Base-by-base conservation (phyloP, 257 asterid species). In the Solanum okadae region DNA sequence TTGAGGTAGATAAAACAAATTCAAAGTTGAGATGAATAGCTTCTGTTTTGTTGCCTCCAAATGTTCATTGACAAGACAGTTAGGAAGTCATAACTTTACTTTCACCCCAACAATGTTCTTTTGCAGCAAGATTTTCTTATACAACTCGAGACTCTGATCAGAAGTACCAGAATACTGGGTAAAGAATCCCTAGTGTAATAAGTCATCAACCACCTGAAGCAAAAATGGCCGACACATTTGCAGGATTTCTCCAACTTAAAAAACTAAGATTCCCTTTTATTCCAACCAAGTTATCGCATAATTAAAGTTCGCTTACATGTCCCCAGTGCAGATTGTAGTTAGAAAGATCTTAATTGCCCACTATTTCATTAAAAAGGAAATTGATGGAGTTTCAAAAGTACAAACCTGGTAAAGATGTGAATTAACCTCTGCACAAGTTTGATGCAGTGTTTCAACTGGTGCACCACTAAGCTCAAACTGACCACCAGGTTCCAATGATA, bases 401-500 rank as follows among this genome's bases (percentile, higher is more conserved):
- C 93, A 37, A 65, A 92, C 93, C 94, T 97, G 99, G 93, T 96
- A 97, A 90, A 97, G 99, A 92, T 97, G 99, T 75, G 99, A 96
- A 94, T 97, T 97, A 88, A 96, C 98, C 93, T 97, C 99, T 68
- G 99, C 99, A 86, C 98, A 96, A 84, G 99, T 96, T 90, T 96
- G 99, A 92, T 97, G 99, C 86, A 96, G 92, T 61, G 99, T 97
- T 92, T 96, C 98, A 90, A 97, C 92, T 85, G 99, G 99, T 67
- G 99, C 99, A 84, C 99, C 99, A 87, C 99, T 97, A 33, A 97
- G 98, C 93, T 97, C 99, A 91, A 97, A 96, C 82, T 97, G 99
- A 86, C 99, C 99, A 76, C 99, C 99, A 68, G 99, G 99, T 93
- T 97, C 99, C 91, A 97, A 87, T 12, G 99, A 97, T 91, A 97